Conservation (phyloP, 2,329 filamentous ascomycete species). For the Xylariaceae sp. region DNA sequence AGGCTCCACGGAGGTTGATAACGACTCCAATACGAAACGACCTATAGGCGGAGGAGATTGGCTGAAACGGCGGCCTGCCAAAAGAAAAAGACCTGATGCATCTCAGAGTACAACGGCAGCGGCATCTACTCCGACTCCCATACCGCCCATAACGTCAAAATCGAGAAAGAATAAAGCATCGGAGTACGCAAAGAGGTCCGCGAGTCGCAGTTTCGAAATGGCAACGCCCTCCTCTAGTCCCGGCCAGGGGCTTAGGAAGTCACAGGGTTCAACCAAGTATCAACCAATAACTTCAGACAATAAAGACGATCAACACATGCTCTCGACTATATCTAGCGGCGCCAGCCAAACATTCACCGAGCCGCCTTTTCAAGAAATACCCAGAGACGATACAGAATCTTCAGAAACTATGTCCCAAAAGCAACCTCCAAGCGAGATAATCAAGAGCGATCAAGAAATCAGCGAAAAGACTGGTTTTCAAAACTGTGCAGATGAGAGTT, state of each 20-base stretch:
- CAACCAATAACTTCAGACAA: background rate
- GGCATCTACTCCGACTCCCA: conserved; percentile 33
- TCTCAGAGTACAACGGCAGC: conserved; percentile 27
- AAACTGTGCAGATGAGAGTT: conserved; percentile 38
- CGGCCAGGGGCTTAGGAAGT: conserved; percentile 19
- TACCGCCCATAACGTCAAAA: conserved; percentile 4
- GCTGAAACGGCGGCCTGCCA: conserved; percentile 38
- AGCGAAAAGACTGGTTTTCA: conserved; percentile 30
- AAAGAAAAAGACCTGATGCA: conserved; percentile 29
- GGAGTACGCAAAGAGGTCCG: background rate
- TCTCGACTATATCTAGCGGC: background rate
- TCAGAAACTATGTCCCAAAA: conserved; percentile 2
- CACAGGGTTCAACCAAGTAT: background rate
- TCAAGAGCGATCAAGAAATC: background rate
- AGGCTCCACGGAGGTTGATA: background rate
- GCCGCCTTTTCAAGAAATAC: background rate
- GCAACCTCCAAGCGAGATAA: conserved; percentile 3
- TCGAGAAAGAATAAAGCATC: conserved; percentile 15
- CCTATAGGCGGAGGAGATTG: conserved; percentile 34
- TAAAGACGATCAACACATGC: background rate
- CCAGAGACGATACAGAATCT: background rate
- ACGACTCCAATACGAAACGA: conserved; percentile 31
- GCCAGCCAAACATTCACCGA: background rate
- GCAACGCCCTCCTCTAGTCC: conserved; percentile 36
- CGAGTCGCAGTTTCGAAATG: conserved; percentile 36